Evolutionary conservation across 2,329 filamentous ascomycete species (phyloP).

Genomic region (Hypomyces rosellus): DNA sequence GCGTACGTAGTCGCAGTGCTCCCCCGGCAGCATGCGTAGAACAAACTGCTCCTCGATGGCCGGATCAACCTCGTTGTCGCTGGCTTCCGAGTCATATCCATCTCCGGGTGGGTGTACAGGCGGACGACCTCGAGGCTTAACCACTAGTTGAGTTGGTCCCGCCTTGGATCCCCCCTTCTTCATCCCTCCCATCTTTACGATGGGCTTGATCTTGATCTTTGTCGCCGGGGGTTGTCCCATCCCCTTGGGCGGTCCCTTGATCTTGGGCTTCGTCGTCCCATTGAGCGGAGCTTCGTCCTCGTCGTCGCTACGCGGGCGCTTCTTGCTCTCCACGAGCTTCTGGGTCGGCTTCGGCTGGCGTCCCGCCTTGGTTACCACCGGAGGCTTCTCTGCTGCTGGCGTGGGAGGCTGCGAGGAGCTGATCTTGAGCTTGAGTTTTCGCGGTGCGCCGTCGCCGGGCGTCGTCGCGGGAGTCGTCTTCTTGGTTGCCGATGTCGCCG

Average conservation of each 20-base stretch:
- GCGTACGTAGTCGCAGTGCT: conserved; percentile 77
- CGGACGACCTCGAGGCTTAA: conserved; percentile 62
- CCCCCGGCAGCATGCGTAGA: conserved; percentile 78
- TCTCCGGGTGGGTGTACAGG: conserved; percentile 70
- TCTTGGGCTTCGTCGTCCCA: conserved; percentile 32
- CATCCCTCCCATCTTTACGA: conserved; percentile 2
- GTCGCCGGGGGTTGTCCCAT: conserved; percentile 33
- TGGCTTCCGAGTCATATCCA: conserved; percentile 94
- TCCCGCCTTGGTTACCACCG: conserved; percentile 52
- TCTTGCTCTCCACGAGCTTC: conserved; percentile 53
- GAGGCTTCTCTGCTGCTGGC: conserved; percentile 4
- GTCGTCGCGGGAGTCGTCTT: conserved; percentile 14
- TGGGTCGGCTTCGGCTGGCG: conserved; percentile 53
- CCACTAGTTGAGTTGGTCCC: conserved; percentile 32
- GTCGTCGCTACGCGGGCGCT: conserved; percentile 52
- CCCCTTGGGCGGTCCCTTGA: not conserved
- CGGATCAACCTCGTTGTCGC: conserved; percentile 81
- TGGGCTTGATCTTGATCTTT: conserved; percentile 48
- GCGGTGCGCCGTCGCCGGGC: conserved; percentile 24
- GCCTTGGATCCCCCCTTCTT: conserved; percentile 27
- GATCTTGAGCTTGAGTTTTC: conserved; percentile 38
- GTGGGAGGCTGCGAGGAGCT: conserved; percentile 30
- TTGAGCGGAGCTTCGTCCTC: conserved; percentile 36
- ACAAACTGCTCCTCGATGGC: conserved; percentile 86
- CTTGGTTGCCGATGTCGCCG: conserved; percentile 14